A percentile compares a stretch with the other conserved stretches of the same genome.
Evolutionary conservation across 345 rosid genomes (phyloP).

Genomic region (Cardiospermum halicacabum): DNA sequence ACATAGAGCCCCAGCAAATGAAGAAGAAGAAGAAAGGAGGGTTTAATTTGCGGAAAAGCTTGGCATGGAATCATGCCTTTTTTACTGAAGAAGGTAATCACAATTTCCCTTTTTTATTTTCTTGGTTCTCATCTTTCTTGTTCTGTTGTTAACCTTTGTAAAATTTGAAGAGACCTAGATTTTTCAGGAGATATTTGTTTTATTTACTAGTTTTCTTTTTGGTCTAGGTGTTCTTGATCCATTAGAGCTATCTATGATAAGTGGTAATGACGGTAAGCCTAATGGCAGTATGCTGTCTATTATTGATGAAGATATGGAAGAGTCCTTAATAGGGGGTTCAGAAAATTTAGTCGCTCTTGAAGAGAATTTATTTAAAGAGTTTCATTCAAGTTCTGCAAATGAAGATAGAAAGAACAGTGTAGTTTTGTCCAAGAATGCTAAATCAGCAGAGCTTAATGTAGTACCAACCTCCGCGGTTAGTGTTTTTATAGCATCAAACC

Average conservation of each 20-base stretch:
- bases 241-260: conserved; percentile 62
- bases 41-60: conserved; percentile 77
- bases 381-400: conserved; percentile 32
- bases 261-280: conserved; percentile 33
- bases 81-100: conserved; percentile 80
- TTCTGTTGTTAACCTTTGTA: background rate
- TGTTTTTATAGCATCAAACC: background rate
- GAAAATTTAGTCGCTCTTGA: conserved; percentile 38
- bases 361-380: conserved; percentile 41
- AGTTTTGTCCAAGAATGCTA: conserved; percentile 27
- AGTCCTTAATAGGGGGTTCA: conserved; percentile 37
- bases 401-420: conserved; percentile 28
- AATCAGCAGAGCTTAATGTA: conserved; percentile 27
- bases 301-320: conserved; percentile 55
- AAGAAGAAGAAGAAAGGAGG: conserved; percentile 87
- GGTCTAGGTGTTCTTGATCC: conserved; percentile 64
- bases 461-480: conserved; percentile 41
- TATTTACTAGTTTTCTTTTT: background rate
- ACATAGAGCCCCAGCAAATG: conserved; percentile 68
- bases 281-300: conserved; percentile 43
- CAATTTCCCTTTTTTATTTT: background rate
- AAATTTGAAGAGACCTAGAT: background rate
- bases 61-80: conserved; percentile 90
- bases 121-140: background rate
- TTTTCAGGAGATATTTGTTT: background rate